Base-by-base conservation (phyloP, 2,329 filamentous ascomycete species). In the Fusarium sp. region DNA sequence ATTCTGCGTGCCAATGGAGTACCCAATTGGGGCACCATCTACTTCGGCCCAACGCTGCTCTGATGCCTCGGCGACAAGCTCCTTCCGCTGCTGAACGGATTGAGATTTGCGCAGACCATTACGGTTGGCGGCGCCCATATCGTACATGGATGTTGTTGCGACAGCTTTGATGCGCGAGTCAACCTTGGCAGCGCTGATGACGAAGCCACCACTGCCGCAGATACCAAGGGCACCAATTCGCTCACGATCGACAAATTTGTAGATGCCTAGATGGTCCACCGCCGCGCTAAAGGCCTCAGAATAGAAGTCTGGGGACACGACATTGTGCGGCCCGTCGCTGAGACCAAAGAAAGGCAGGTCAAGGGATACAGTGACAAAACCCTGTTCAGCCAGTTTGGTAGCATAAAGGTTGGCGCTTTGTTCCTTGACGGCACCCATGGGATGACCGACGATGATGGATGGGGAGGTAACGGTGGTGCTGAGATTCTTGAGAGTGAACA, bases 361-460 rank as follows among this genome's bases (percentile, higher is more conserved):
- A 7, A 56, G 19, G 1, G 54, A 43, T 0, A 56, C 2, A 1
- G 48, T 38, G 21, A 54, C 12, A 12, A 56, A 56, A 4, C 54
- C 54, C 7, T 56, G 23, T 23, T 56, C 54, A 1, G 54, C 54
- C 0, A 56, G 12, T 5, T 54, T 56, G 2, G 28, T 54, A 6
- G 48, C 54, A 14, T 56, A 54, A 0, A 56, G 23, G 2, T 56
- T 54, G 30, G 54, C 48, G 17, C 4, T 9, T 6, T 56, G 54
- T 12, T 56, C 54, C 1, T 56, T 56, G 19, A 56, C 54, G 5
- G 54, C 54, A 1, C 54, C 54, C 48, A 54, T 56, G 1, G 54
- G 54, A 23, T 56, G 48, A 3, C 54, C 54, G 9, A 56, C 38
- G 0, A 56, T 21, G 4, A 56, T 44, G 2, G 48, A 46, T 1